Evolutionary conservation across 306 rosid species (phyloP), one percentile per base, ranked within the genome.

Genomic region (Cajanus cajan): DNA sequence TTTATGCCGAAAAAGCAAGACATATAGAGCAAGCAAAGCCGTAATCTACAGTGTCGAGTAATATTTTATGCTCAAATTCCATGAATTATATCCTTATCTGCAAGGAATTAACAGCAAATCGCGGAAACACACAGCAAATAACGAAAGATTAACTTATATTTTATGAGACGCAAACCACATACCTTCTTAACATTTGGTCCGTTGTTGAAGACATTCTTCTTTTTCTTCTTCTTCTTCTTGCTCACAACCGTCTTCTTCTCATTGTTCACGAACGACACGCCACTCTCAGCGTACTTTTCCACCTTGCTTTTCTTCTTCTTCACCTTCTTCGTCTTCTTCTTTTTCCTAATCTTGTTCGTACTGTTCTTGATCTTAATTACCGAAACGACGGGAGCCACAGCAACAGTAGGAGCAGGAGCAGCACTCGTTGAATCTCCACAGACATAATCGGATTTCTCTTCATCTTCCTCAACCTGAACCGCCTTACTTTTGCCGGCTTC

Each of bases 101-200:
- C 21, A 63, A 41, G 40, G 71, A 81, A 74, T 69, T 36, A 78
- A 73, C 87, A 33, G 18, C 41, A 61, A 55, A 87, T 61, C 71
- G 67, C 52, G 16, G 34, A 80, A 80, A 52, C 8, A 58, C 1
- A 7, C 71, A 18, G 68, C 52, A 63, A 28, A 52, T 19, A 65
- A 18, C 12, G 51, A 64, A 67, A 82, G 18, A 73, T 44, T 33
- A 54, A 65, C 68, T 83, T 37, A 74, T 80, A 87, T 92, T 86
- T 83, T 80, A 89, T 88, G 93, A 37, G 90, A 47, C 50, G 21
- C 4, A 80, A 78, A 62, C 37, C 52, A 50, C 92, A 40, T 87
- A 94, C 98, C 98, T 92, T 90, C 31, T 77, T 90, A 25, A 76
- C 75, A 58, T 68, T 73, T 18, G 61, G 43, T 71, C 59, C 86